These are phyloP conservation scores for Globisporangium alternatum DNA, from an alignment of 352 stramenopile genomes.

Conservation along the genomic window DNA sequence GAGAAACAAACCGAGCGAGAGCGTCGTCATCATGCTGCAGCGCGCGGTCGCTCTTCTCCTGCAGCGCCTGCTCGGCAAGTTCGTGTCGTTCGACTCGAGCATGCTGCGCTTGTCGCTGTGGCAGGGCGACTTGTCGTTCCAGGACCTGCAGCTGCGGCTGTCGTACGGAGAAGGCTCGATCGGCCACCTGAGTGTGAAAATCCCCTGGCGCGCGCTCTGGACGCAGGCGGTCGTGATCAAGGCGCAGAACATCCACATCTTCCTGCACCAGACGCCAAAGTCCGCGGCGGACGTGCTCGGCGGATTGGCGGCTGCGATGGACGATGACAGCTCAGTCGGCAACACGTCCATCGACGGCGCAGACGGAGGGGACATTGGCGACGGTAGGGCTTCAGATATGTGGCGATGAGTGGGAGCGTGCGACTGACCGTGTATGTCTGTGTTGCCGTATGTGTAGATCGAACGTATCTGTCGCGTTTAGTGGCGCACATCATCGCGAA, in stretches of 20 bases:
- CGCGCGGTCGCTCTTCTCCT: slow-evolving; percentile 79
- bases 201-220: slow-evolving; percentile 83
- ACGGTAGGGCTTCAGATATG: slow-evolving; percentile 23
- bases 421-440: not conserved
- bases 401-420: not conserved
- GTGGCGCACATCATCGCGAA: slow-evolving; percentile 86
- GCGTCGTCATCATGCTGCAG: slow-evolving; percentile 71
- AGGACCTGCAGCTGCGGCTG: slow-evolving; percentile 74
- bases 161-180: slow-evolving; percentile 79
- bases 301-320: slow-evolving; percentile 18
- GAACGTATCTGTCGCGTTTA: slow-evolving; percentile 79
- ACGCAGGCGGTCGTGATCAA: slow-evolving; percentile 80
- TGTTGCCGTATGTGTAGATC: slow-evolving; percentile 27
- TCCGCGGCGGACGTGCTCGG: slow-evolving; percentile 8
- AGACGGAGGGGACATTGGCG: slow-evolving; percentile 32
- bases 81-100: slow-evolving; percentile 84
- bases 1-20: slow-evolving; percentile 1
- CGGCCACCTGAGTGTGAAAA: slow-evolving; percentile 75
- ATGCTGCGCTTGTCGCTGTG: slow-evolving; percentile 85
- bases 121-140: slow-evolving; percentile 84
- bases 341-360: slow-evolving; percentile 17
- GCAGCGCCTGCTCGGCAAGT: slow-evolving; percentile 85
- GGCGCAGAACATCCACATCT: slow-evolving; percentile 66
- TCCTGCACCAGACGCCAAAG: slow-evolving; percentile 57
- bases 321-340: slow-evolving; percentile 20